phyloP scores from a whole-genome alignment of 2,329 filamentous ascomycete species.

The Penicillium sp. region DNA sequence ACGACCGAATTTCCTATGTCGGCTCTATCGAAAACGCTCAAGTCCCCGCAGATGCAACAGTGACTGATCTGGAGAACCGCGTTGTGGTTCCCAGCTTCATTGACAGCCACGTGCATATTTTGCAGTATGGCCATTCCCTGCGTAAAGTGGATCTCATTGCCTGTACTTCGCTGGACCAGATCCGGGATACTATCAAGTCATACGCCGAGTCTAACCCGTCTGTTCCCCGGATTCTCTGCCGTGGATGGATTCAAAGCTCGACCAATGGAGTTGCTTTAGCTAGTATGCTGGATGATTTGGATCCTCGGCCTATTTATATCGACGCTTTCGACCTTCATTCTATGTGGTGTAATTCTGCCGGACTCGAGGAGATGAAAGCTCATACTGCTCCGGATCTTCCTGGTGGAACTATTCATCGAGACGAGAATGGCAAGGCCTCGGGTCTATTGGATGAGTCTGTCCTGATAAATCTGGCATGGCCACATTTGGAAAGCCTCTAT shows the following conservation, averaged over 20 bases:
- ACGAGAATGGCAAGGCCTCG: conserved; percentile 44
- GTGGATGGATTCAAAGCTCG: conserved; percentile 53
- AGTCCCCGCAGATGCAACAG: conserved; percentile 21
- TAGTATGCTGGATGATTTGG: conserved; percentile 50
- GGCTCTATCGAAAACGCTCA: conserved; percentile 33
- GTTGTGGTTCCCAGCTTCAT: conserved; percentile 51
- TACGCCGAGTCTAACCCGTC: conserved; percentile 44
- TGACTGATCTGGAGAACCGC: conserved; percentile 37
- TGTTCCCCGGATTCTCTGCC: conserved; percentile 46
- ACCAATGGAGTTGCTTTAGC: conserved; percentile 47
- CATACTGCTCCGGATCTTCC: conserved; percentile 43
- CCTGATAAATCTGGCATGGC: conserved; percentile 49
- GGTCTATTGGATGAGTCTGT: conserved; percentile 51
- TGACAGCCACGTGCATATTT: conserved; percentile 52
- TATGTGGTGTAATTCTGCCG: conserved; percentile 52
- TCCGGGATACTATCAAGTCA: conserved; percentile 42
- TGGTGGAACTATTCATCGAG: conserved; percentile 50
- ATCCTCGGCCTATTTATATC: conserved; percentile 51
- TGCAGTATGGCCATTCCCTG: conserved; percentile 52
- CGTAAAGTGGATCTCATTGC: conserved; percentile 46
- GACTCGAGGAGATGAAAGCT: conserved; percentile 47
- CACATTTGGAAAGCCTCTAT: conserved; percentile 45
- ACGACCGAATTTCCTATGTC: conserved; percentile 45
- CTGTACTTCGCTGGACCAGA: conserved; percentile 46
- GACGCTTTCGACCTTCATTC: conserved; percentile 54